Conservation (phyloP, 176 grass and related monocot genomes). For the Zoysia japonica region DNA sequence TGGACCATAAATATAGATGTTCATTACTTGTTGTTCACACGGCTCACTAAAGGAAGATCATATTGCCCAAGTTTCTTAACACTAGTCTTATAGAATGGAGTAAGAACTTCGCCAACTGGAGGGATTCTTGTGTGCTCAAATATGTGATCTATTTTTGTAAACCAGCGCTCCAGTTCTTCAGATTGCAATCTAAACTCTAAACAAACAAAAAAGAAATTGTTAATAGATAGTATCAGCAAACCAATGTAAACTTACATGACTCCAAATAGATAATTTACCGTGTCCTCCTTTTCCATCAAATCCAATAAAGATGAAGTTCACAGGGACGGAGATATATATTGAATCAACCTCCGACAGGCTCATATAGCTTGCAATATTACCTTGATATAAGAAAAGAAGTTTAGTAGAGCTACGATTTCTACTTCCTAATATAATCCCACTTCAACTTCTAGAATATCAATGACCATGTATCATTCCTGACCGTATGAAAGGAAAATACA, state of each 20-base stretch:
- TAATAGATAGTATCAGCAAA: slow-evolving; percentile 34
- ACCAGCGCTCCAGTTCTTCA: slow-evolving; percentile 92
- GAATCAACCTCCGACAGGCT: slow-evolving; percentile 78
- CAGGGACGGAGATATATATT: slow-evolving; percentile 81
- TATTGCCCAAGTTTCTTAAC: slow-evolving; percentile 76
- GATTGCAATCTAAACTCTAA: slow-evolving; percentile 76
- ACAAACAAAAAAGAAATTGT: slow-evolving; percentile 10
- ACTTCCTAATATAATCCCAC: slow-evolving; percentile 24
- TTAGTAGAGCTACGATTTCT: background rate
- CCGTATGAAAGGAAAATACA: background rate
- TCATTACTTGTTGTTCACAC: slow-evolving; percentile 85
- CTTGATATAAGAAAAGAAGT: slow-evolving; percentile 46
- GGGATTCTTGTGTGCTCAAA: slow-evolving; percentile 94
- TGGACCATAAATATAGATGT: slow-evolving; percentile 17
- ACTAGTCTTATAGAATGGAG: slow-evolving; percentile 80
- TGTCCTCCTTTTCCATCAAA: slow-evolving; percentile 97
- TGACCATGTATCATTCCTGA: background rate
- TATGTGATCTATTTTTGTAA: slow-evolving; percentile 94
- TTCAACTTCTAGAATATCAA: background rate
- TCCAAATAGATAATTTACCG: slow-evolving; percentile 49
- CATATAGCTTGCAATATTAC: slow-evolving; percentile 81
- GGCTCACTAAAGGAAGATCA: slow-evolving; percentile 91
- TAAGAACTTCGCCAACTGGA: slow-evolving; percentile 83
- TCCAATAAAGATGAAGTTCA: slow-evolving; percentile 95
- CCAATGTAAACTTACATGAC: background rate